phyloP scores from a whole-genome alignment of 148 eudicot genomes.

The Oxyria digyna region DNA sequence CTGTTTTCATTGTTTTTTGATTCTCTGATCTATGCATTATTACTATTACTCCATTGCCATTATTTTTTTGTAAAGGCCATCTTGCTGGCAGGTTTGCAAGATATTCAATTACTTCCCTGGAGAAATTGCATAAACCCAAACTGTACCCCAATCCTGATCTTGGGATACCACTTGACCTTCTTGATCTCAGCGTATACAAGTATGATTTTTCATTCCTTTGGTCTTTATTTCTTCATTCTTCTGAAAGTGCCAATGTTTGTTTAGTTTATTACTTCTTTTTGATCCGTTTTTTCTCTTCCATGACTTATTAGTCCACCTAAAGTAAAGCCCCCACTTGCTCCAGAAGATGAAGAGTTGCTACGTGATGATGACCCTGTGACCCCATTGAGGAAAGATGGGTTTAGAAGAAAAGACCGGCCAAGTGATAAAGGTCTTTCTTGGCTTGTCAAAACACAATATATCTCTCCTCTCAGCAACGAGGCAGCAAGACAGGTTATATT shows the following conservation, averaged over 20 bases:
- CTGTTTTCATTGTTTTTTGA: background rate
- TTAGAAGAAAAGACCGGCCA: slow-evolving; percentile 81
- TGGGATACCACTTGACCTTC: slow-evolving; percentile 97
- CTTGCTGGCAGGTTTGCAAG: slow-evolving; percentile 42
- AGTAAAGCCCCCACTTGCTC: slow-evolving; percentile 55
- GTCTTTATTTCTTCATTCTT: background rate
- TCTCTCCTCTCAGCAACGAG: slow-evolving; percentile 85
- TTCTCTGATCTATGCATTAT: background rate
- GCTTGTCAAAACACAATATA: slow-evolving; percentile 97
- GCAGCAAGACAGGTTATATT: slow-evolving; percentile 63
- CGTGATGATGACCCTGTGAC: slow-evolving; percentile 75
- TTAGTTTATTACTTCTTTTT: background rate
- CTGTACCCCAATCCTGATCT: slow-evolving; percentile 85
- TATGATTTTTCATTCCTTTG: slow-evolving; percentile 19
- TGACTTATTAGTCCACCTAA: slow-evolving; percentile 52
- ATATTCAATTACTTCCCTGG: slow-evolving; percentile 74
- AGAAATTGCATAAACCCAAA: slow-evolving; percentile 90
- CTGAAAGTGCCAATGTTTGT: background rate
- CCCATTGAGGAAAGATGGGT: slow-evolving; percentile 76
- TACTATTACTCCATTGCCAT: slow-evolving; percentile 19
- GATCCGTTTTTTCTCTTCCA: background rate
- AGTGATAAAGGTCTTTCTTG: slow-evolving; percentile 85
- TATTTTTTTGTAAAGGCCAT: background rate
- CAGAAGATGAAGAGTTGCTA: slow-evolving; percentile 80
- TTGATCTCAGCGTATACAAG: slow-evolving; percentile 96